phyloP scores from a whole-genome alignment of 306 rosid species.

The Urtica urens region DNA sequence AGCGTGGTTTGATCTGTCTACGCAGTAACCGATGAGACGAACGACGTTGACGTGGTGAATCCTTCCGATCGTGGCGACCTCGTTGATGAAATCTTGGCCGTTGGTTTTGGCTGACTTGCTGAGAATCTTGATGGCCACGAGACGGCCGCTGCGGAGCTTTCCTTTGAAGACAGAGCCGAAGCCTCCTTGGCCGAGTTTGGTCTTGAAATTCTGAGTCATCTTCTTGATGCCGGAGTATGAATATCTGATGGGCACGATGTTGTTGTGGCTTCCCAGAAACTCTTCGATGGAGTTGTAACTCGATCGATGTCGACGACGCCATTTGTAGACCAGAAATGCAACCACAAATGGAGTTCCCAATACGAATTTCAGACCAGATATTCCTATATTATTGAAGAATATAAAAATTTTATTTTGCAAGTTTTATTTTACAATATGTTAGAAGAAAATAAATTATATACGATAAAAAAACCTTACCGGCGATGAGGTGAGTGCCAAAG shows the following conservation, averaged over 20 bases:
- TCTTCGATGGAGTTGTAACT: neutral
- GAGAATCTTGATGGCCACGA: constrained; percentile 1
- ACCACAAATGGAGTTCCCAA: constrained; percentile 6
- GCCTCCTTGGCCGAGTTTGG: neutral
- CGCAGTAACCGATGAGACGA: neutral
- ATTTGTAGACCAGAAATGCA: constrained; percentile 7
- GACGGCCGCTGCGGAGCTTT: constrained; percentile 10
- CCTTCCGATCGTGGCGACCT: constrained; percentile 5
- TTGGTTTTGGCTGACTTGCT: neutral
- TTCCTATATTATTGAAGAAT: no score
- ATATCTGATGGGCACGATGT: neutral
- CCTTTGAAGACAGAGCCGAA: neutral
- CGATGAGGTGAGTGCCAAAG: no score
- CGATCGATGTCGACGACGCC: constrained; percentile 20
- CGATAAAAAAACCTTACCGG: no score
- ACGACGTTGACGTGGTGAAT: constrained; percentile 9
- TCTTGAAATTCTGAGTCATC: neutral
- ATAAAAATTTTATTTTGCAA: no score
- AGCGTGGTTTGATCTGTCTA: neutral
- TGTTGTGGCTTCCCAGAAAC: neutral
- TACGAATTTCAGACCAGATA: neutral
- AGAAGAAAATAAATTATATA: no score
- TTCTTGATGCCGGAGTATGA: neutral
- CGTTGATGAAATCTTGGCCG: constrained; percentile 6
- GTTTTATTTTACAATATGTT: no score